A percentile compares a stretch with the other conserved stretches of the same genome.
Evolutionary conservation across 1,139 yeast species (phyloP).

Genomic region (Blastobotrys serpentis): DNA sequence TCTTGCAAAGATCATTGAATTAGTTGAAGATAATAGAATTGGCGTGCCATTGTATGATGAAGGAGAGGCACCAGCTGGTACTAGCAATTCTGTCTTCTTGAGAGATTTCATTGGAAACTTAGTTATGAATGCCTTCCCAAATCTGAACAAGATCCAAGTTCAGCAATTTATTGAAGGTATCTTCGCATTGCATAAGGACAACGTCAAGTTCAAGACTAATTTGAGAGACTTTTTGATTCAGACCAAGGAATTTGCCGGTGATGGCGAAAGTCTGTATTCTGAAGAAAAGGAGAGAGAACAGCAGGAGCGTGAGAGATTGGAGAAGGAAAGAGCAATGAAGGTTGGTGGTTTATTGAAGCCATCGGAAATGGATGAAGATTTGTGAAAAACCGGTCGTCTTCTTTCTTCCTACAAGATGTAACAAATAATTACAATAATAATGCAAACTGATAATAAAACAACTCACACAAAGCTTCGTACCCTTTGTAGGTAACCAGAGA

Average conservation of each 20-base stretch:
- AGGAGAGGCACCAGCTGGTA: conserved; percentile 71
- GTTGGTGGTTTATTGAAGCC: conserved; percentile 96
- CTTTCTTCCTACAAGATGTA: conserved; percentile 6
- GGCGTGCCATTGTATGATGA: conserved; percentile 71
- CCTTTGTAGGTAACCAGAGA: too few relatives aligned
- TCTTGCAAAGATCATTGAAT: conserved; percentile 76
- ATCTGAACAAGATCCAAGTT: conserved; percentile 80
- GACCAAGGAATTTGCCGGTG: conserved; percentile 94
- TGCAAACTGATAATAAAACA: not conserved
- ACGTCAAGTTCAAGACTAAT: conserved; percentile 73
- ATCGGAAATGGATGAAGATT: conserved; percentile 83
- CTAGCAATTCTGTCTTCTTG: conserved; percentile 74
- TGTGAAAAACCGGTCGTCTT: too few relatives aligned
- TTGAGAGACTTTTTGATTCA: conserved; percentile 95
- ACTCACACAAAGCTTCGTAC: too few relatives aligned
- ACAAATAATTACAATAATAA: not conserved
- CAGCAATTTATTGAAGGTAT: conserved; percentile 77
- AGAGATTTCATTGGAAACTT: conserved; percentile 80
- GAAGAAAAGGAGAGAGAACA: conserved; percentile 86
- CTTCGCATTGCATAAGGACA: conserved; percentile 66
- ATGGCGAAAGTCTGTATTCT: conserved; percentile 84
- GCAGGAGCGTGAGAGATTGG: conserved; percentile 63
- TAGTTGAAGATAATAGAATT: conserved; percentile 76
- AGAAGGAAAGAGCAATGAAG: conserved; percentile 77
- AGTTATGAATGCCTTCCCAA: conserved; percentile 85